Percentiles rank a stretch among this genome's conserved stretches.
Conservation (phyloP, 805 yeast species). For the Saccharomyces mikatae region DNA sequence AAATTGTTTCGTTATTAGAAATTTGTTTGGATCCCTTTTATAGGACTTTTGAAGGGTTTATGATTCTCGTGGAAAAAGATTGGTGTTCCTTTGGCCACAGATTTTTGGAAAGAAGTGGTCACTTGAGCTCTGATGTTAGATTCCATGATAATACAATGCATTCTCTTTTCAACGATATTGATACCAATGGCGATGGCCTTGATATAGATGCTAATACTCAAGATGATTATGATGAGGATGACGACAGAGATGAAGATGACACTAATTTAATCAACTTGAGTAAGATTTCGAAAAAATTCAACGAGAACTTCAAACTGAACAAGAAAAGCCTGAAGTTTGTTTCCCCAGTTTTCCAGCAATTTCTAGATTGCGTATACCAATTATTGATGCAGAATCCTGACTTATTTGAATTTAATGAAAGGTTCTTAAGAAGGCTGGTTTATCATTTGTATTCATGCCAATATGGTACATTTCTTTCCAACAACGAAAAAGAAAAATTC, state of each 20-base stretch:
- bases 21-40: conserved; percentile 84
- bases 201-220: neutral
- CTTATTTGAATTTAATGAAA: conserved; percentile 78
- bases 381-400: conserved; percentile 60
- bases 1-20: conserved; percentile 74
- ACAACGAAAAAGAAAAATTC: conserved; percentile 58
- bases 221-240: neutral
- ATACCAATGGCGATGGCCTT: neutral
- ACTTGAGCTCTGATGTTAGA: conserved; percentile 47
- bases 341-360: conserved; percentile 94
- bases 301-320: conserved; percentile 39
- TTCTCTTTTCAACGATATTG: neutral
- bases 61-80: conserved; percentile 80
- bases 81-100: conserved; percentile 94
- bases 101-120: conserved; percentile 77
- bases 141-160: conserved; percentile 35
- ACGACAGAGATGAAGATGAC: neutral
- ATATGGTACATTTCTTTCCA: conserved; percentile 81
- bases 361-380: conserved; percentile 84
- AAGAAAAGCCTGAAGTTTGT: conserved; percentile 45
- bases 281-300: neutral
- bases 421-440: conserved; percentile 73
- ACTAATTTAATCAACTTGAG: neutral
- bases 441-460: conserved; percentile 92
- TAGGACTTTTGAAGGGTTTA: conserved; percentile 82